Evolutionary conservation across 768 basidiomycete species (phyloP).

Genomic region (Trametes meyenii): DNA sequence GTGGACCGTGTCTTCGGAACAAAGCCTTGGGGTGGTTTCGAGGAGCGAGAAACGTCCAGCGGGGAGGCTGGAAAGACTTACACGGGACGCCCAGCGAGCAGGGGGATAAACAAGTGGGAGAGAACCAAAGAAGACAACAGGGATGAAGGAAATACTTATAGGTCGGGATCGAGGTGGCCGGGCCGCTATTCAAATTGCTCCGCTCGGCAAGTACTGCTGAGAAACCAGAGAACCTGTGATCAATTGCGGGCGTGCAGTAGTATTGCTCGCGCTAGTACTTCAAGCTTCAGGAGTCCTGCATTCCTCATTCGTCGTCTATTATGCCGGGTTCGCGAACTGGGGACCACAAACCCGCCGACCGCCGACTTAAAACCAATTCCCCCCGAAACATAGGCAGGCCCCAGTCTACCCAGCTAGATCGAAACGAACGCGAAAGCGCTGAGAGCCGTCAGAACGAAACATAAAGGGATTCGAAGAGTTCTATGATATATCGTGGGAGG

Average conservation of each 20-base stretch:
- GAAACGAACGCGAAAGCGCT: too few relatives aligned
- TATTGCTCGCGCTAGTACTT: background rate
- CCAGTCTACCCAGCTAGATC: too few relatives aligned
- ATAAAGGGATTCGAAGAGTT: too few relatives aligned
- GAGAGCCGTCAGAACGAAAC: too few relatives aligned
- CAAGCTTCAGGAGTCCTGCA: background rate
- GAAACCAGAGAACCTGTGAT: conserved; percentile 8
- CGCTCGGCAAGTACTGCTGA: conserved; percentile 9
- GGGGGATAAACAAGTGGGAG: background rate
- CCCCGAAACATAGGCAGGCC: too few relatives aligned
- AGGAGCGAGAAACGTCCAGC: background rate
- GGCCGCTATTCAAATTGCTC: background rate
- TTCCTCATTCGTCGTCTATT: background rate
- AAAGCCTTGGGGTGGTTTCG: background rate
- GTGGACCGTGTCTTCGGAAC: background rate
- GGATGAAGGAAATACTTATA: background rate
- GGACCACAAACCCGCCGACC: background rate
- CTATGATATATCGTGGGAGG: too few relatives aligned
- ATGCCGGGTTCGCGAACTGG: too few relatives aligned
- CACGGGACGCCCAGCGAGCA: background rate
- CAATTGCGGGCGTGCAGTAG: background rate
- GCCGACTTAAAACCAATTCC: too few relatives aligned
- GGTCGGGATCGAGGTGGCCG: background rate
- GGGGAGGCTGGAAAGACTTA: background rate
- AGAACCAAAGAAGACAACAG: background rate